A percentile compares a stretch with the other conserved stretches of the same genome.
phyloP scores from a whole-genome alignment of 106 monocot species.

The Dendrobium chrysotoxum region DNA sequence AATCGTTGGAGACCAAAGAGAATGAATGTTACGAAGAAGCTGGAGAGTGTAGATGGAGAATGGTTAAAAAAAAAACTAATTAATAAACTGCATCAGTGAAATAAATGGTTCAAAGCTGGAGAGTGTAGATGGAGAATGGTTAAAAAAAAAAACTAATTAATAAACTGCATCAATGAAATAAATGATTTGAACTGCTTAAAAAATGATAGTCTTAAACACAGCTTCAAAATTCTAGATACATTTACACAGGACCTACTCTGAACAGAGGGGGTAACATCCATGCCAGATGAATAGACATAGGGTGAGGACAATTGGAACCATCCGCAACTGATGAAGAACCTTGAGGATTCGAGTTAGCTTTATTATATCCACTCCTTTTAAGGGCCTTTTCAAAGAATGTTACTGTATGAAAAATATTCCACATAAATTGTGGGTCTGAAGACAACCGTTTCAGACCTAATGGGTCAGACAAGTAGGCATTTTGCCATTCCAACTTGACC shows the following conservation, averaged over 20 bases:
- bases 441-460: conserved; percentile 52
- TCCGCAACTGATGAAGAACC: conserved; percentile 17
- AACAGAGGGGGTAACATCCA: conserved; percentile 97
- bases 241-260: conserved; percentile 35
- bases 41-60: conserved; percentile 21
- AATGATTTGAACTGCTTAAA: neutral
- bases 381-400: conserved; percentile 95
- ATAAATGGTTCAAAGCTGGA: conserved; percentile 49
- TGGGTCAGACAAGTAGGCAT: conserved; percentile 67
- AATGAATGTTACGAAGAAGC: conserved; percentile 75
- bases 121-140: neutral
- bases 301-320: conserved; percentile 41
- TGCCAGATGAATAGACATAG: conserved; percentile 79
- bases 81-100: neutral
- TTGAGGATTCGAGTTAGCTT: conserved; percentile 32
- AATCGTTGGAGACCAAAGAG: conserved; percentile 75
- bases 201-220: neutral
- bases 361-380: conserved; percentile 84
- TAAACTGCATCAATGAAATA: neutral
- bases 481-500: conserved; percentile 93
- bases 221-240: neutral
- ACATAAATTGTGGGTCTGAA: conserved; percentile 72
- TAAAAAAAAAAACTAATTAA: neutral
- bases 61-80: neutral
- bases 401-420: conserved; percentile 86